Percentiles rank a stretch among this genome's conserved stretches.
Evolutionary conservation across 768 basidiomycete genomes (phyloP).

Genomic region (Pleurotus citrinopileatus): DNA sequence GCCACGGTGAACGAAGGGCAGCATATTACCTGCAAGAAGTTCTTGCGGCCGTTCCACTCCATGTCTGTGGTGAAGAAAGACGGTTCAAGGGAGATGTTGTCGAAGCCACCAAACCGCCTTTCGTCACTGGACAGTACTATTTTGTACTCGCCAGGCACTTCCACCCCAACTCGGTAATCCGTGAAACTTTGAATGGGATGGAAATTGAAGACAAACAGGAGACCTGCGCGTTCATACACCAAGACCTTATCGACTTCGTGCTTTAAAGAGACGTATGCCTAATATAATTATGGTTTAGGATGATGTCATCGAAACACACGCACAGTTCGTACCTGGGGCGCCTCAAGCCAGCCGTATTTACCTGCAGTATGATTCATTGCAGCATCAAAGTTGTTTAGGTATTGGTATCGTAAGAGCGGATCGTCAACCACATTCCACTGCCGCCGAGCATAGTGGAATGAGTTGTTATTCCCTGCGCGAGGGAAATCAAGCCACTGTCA

Average conservation of each 20-base stretch:
- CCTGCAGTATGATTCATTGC: conserved; percentile 87
- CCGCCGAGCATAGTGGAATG: conserved; percentile 94
- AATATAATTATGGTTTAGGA: conserved; percentile 13
- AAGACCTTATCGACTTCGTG: conserved; percentile 91
- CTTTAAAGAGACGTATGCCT: conserved; percentile 94
- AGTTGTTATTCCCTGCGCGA: conserved; percentile 91
- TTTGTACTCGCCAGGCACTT: conserved; percentile 80
- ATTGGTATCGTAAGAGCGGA: conserved; percentile 80
- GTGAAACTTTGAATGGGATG: conserved; percentile 87
- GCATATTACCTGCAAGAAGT: conserved; percentile 74
- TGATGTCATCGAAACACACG: background rate
- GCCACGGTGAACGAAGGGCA: background rate
- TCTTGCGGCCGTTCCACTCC: conserved; percentile 92
- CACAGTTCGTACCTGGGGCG: conserved; percentile 61
- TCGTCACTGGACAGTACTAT: conserved; percentile 85
- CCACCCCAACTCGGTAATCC: conserved; percentile 92
- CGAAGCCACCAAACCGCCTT: conserved; percentile 86
- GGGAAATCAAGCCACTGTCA: conserved; percentile 99
- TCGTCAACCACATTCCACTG: conserved; percentile 98
- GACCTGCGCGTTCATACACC: conserved; percentile 89
- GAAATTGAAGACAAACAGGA: conserved; percentile 98
- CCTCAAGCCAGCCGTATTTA: conserved; percentile 81
- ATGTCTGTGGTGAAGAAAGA: conserved; percentile 78
- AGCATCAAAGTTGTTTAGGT: conserved; percentile 89
- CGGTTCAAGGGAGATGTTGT: conserved; percentile 62